phyloP scores from a whole-genome alignment of 495 filamentous ascomycete genomes.

The Penicillium cosmopolitanum region DNA sequence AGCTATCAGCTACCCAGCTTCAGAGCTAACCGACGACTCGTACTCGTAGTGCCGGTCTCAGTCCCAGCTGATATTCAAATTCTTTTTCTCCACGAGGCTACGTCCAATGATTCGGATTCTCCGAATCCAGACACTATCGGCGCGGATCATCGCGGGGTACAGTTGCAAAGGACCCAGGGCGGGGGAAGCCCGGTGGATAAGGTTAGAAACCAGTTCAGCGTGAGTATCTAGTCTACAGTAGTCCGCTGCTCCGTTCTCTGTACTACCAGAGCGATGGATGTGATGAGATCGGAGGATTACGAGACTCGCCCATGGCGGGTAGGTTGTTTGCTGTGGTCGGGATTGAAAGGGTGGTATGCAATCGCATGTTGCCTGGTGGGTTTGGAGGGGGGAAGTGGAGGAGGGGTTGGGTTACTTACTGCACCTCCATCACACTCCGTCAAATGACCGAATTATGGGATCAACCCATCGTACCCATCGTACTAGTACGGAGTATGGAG shows the following conservation, averaged over 20 bases:
- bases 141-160: conserved; percentile 8
- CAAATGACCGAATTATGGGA: conserved; percentile 16
- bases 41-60: too few species aligned
- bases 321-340: conserved; percentile 12
- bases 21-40: too few species aligned
- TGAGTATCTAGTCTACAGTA: not conserved
- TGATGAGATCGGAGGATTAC: conserved; percentile 34
- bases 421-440: conserved; percentile 22
- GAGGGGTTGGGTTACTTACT: not conserved
- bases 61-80: too few species aligned
- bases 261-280: conserved; percentile 14
- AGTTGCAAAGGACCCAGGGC: conserved; percentile 7
- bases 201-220: conserved; percentile 12
- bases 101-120: not conserved
- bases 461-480: not conserved
- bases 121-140: conserved; percentile 2
- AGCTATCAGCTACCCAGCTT: too few species aligned
- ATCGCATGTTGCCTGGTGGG: not conserved
- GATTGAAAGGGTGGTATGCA: conserved; percentile 21
- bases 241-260: conserved; percentile 6
- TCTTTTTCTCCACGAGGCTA: not conserved
- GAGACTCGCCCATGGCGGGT: conserved; percentile 13
- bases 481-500: too few species aligned
- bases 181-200: conserved; percentile 8
- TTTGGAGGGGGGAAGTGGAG: not conserved